Evolutionary conservation across 176 grass and related monocot species (phyloP), one percentile per base, ranked within the genome.

Genomic region (Eleusine coracana): DNA sequence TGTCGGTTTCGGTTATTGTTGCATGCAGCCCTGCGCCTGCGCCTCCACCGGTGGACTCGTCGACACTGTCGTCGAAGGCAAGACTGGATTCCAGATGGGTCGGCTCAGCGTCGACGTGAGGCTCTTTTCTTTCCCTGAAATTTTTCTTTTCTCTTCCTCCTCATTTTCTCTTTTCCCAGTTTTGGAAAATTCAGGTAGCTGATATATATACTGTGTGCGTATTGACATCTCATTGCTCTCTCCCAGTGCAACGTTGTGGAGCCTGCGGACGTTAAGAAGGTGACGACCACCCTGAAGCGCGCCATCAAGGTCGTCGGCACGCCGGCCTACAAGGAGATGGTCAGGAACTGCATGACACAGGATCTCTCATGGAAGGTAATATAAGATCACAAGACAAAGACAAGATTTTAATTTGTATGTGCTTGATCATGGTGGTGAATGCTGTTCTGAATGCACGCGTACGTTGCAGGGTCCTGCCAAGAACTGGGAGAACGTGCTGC

Each of bases 311-410:
- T 90, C 51, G 65, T 93, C 14, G 92, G 92, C 54, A 98, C 89
- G 18, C 68, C 86, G 73, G 80, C 79, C 3, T 91, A 94, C 55
- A 4, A 82, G 2, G 84, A 84, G 75, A 98, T 98, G 96, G 90
- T 92, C 63, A 81, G 76, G 82, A 98, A 98, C 82, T 98, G 96
- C 87, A 98, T 98, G 92, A 66, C 70, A 12, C 92, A 90, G 87
- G 96, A 98, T 25, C 91, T 98, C 68, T 98, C 92, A 16, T 98
- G 96, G 96, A 95, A 98, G 92, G 95, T 97, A 80, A 46, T 34
- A 34, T 34, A 34, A 34, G 31, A 34, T 34, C 31, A 34, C 31
- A 34, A 34, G 2, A 34, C 31, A 34, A 34, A 34, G 31, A 34
- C 31, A 34, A 34, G 31, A 34, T 34, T 34, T 34, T 34, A 46